A percentile compares a stretch with the other conserved stretches of the same genome.
Conservation (phyloP, 192 early-diverging fungal genomes). For the Blastocladiella britannica region DNA sequence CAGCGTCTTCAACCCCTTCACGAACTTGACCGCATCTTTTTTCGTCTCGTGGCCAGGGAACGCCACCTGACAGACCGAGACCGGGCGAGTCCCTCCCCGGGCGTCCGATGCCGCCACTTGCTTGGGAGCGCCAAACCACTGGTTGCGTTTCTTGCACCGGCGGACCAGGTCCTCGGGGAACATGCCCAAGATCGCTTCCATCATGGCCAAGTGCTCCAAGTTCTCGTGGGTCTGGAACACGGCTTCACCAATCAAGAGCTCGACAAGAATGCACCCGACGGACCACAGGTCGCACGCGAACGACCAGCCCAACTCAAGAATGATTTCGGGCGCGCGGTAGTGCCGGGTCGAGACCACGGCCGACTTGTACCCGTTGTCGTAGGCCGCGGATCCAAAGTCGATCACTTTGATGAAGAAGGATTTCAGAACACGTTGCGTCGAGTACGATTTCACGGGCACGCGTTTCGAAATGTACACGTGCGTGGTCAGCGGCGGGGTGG, state of each 20-base stretch:
- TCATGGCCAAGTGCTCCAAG: conserved; percentile 90
- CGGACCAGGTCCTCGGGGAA: conserved; percentile 46
- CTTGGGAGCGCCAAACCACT: conserved; percentile 17
- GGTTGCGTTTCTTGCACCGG: conserved; percentile 15
- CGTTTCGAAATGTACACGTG: background rate
- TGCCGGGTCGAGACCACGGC: conserved; percentile 82
- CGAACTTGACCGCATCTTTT: conserved; percentile 32
- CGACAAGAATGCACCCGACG: conserved; percentile 86
- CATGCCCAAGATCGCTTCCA: conserved; percentile 68
- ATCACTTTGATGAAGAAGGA: conserved; percentile 54
- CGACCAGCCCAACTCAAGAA: conserved; percentile 77
- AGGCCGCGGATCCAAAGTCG: conserved; percentile 91
- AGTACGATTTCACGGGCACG: background rate
- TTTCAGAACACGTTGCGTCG: background rate
- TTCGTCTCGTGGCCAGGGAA: background rate
- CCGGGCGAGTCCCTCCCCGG: conserved; percentile 16
- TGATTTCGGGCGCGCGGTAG: conserved; percentile 94
- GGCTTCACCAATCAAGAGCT: conserved; percentile 84
- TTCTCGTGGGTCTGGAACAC: conserved; percentile 96
- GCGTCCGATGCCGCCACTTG: conserved; percentile 14
- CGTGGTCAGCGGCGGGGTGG: background rate
- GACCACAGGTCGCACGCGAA: conserved; percentile 98
- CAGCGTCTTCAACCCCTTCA: conserved; percentile 31
- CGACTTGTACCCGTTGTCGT: conserved; percentile 80
- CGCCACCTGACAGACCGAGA: conserved; percentile 11